Evolutionary conservation across 345 rosid species (phyloP).

Genomic region (Gossypium ekmanianum): DNA sequence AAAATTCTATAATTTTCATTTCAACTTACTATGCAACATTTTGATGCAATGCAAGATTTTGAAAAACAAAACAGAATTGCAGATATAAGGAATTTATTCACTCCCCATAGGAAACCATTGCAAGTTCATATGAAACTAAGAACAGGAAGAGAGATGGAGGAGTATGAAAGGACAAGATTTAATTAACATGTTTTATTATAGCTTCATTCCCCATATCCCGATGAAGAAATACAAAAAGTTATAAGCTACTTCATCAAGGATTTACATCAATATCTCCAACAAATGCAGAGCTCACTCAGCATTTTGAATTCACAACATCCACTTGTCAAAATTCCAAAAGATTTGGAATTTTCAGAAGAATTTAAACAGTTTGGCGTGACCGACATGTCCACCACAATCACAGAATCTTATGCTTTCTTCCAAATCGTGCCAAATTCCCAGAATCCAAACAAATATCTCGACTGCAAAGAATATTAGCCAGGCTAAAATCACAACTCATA

Average conservation of each 20-base stretch:
- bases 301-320: conserved; percentile 11
- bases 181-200: no score
- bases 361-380: neutral
- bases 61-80: neutral
- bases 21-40: neutral
- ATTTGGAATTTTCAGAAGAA: conserved; percentile 16
- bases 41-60: neutral
- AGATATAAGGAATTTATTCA: neutral
- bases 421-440: conserved; percentile 6
- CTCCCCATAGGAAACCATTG: neutral
- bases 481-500: neutral
- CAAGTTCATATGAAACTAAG: no score
- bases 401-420: conserved; percentile 4
- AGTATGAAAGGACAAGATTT: no score
- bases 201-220: neutral
- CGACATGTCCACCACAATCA: conserved; percentile 4
- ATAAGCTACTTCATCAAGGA: neutral
- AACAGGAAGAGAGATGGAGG: no score
- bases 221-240: neutral
- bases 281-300: conserved; percentile 10
- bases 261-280: conserved; percentile 2
- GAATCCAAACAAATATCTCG: neutral
- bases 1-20: neutral
- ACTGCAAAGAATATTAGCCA: neutral
- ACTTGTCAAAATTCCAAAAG: conserved; percentile 8